A percentile compares a stretch with the other conserved stretches of the same genome.
These are phyloP conservation scores for Fraxinus paxiana DNA, from an alignment of 305 asterid genomes.

Conservation along the genomic window DNA sequence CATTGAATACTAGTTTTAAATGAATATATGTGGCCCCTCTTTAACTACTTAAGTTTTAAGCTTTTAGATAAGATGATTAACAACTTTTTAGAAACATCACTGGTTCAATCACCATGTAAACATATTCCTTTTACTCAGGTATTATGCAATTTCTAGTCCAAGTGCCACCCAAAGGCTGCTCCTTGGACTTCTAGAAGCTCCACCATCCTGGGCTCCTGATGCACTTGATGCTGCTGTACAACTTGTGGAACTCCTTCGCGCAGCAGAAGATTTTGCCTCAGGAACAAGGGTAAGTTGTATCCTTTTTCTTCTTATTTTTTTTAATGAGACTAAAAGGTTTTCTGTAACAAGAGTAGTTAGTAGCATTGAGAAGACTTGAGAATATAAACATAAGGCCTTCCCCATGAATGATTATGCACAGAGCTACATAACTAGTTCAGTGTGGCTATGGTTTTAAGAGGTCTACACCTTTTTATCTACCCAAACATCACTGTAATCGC, in stretches of 20 bases:
- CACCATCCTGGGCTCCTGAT: conserved; percentile 99
- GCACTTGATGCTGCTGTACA: conserved; percentile 99
- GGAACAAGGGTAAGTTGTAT: conserved; percentile 71
- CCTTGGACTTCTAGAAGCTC: conserved; percentile 96
- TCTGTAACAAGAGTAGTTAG: neutral
- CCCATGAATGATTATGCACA: neutral
- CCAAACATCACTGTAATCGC: neutral
- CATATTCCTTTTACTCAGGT: conserved; percentile 45
- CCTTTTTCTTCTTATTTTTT: neutral
- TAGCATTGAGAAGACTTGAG: neutral
- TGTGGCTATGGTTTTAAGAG: neutral
- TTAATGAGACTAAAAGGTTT: neutral
- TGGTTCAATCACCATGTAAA: conserved; percentile 23
- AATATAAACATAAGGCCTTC: neutral
- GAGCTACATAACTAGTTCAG: neutral
- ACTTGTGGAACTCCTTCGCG: conserved; percentile 94
- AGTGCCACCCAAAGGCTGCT: conserved; percentile 99
- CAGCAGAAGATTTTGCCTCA: conserved; percentile 96
- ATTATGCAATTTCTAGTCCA: conserved; percentile 97
- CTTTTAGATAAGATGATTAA: neutral
- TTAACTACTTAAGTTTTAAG: neutral
- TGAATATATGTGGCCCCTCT: neutral
- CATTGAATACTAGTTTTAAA: neutral
- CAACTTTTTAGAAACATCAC: conserved; percentile 13
- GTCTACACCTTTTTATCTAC: neutral